A percentile compares a stretch with the other conserved stretches of the same genome.
Conservation (phyloP, 2,329 filamentous ascomycete species). For the Immersiporthe knoxdaviesiana region DNA sequence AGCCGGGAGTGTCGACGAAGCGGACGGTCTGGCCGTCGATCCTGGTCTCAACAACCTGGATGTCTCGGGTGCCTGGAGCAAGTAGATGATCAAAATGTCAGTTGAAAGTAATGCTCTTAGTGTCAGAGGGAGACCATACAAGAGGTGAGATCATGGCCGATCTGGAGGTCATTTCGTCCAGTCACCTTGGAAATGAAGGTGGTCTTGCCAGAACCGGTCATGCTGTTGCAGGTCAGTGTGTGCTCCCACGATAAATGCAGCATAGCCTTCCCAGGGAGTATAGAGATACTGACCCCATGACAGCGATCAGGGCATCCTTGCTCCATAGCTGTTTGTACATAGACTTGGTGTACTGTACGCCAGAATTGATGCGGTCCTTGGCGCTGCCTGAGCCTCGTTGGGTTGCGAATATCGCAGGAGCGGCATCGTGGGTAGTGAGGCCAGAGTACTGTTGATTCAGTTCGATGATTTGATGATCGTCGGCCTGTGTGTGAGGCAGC, state of each 20-base stretch:
- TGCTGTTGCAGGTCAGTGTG: slow-evolving; percentile 31
- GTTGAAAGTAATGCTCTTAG: not conserved
- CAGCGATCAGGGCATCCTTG: slow-evolving; percentile 33
- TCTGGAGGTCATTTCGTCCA: slow-evolving; percentile 37
- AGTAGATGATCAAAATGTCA: not conserved
- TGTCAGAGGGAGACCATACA: slow-evolving; percentile 31
- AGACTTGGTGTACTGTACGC: slow-evolving; percentile 26
- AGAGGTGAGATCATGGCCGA: slow-evolving; percentile 41
- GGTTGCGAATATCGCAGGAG: not conserved
- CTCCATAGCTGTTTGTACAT: slow-evolving; percentile 23
- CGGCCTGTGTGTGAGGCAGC: not conserved
- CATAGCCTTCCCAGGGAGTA: not conserved
- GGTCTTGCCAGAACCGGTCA: slow-evolving; percentile 44
- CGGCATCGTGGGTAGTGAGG: not conserved
- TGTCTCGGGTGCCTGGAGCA: slow-evolving; percentile 36
- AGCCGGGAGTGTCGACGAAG: slow-evolving; percentile 52
- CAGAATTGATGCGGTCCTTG: slow-evolving; percentile 15
- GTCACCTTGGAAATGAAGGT: slow-evolving; percentile 43
- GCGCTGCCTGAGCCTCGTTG: not conserved
- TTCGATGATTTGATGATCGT: not conserved
- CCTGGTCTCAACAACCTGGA: slow-evolving; percentile 36
- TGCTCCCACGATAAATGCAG: not conserved
- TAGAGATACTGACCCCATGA: slow-evolving; percentile 32
- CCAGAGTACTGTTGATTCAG: not conserved
- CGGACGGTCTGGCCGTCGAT: slow-evolving; percentile 36